phyloP scores from a whole-genome alignment of 148 eudicot species.

The Linanthus parryae region DNA sequence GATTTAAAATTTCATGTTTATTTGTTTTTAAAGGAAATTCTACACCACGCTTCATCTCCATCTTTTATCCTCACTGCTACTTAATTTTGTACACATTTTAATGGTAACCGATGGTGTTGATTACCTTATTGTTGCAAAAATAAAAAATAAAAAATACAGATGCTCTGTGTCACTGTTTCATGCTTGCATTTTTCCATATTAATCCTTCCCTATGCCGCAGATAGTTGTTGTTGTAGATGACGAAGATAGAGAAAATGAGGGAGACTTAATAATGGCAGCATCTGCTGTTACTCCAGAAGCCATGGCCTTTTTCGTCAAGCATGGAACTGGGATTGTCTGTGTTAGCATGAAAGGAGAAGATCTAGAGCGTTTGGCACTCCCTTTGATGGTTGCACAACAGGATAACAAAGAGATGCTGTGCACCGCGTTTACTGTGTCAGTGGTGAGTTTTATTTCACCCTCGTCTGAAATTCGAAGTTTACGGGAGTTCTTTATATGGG shows the following conservation, averaged over 20 bases:
- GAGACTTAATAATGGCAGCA: constrained; percentile 65
- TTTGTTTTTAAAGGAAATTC: no score
- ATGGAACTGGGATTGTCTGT: no score
- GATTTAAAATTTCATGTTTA: no score
- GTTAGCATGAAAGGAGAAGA: no score
- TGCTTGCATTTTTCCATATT: no score
- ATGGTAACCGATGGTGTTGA: no score
- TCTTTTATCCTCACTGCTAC: no score
- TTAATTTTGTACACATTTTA: no score
- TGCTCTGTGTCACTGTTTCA: no score
- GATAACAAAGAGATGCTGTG: constrained; percentile 62
- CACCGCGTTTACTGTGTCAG: constrained; percentile 76
- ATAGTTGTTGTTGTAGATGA: constrained; percentile 79
- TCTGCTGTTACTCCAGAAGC: constrained; percentile 60
- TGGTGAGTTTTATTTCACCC: constrained; percentile 31
- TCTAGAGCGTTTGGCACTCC: constrained; percentile 54
- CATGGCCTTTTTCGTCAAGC: constrained; percentile 69
- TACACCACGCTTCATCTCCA: no score
- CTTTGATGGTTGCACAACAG: constrained; percentile 57
- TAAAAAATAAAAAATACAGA: no score
- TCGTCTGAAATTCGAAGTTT: neutral
- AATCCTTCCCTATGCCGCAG: constrained; percentile 22
- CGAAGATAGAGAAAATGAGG: constrained; percentile 75
- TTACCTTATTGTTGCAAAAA: no score
- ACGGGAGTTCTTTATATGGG: neutral